These are phyloP conservation scores for Sugiyamaella novakii DNA, from an alignment of 1,139 yeast species.

Conservation along the genomic window DNA sequence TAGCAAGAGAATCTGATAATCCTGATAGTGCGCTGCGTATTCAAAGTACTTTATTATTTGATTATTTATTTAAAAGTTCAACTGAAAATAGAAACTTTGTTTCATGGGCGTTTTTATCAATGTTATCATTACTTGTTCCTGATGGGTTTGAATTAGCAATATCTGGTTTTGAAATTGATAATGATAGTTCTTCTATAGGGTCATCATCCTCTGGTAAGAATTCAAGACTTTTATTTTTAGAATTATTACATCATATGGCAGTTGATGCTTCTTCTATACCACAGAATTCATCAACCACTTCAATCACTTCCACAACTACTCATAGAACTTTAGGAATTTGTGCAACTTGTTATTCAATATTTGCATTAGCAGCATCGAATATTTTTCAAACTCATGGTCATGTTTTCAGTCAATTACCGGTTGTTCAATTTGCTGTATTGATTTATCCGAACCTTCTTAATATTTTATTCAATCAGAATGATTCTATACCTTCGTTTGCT, in stretches of 20 bases:
- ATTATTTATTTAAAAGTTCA: conserved; percentile 30
- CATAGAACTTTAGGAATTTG: conserved; percentile 15
- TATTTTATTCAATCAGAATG: conserved; percentile 35
- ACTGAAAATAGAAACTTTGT: conserved; percentile 31
- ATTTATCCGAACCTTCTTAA: conserved; percentile 41
- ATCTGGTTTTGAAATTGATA: neutral
- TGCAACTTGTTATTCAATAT: conserved; percentile 18
- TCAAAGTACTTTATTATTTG: conserved; percentile 31
- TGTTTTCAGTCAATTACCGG: conserved; percentile 41
- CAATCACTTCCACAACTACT: conserved; percentile 3
- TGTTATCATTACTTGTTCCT: conserved; percentile 40
- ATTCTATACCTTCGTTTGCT: conserved; percentile 27
- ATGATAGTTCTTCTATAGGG: neutral
- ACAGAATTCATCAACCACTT: conserved; percentile 2
- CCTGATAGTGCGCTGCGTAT: conserved; percentile 28
- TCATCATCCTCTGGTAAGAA: conserved; percentile 2
- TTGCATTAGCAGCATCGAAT: conserved; percentile 23
- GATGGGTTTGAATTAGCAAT: conserved; percentile 20
- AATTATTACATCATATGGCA: conserved; percentile 8
- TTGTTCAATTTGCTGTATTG: conserved; percentile 50
- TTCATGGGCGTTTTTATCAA: conserved; percentile 39
- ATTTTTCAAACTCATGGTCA: conserved; percentile 47
- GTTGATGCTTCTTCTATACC: neutral
- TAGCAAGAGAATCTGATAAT: conserved; percentile 37
- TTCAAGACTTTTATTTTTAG: conserved; percentile 4